Evolutionary conservation across 73 alveolate genomes (phyloP).

Genomic region (Blepharisma stoltei): DNA sequence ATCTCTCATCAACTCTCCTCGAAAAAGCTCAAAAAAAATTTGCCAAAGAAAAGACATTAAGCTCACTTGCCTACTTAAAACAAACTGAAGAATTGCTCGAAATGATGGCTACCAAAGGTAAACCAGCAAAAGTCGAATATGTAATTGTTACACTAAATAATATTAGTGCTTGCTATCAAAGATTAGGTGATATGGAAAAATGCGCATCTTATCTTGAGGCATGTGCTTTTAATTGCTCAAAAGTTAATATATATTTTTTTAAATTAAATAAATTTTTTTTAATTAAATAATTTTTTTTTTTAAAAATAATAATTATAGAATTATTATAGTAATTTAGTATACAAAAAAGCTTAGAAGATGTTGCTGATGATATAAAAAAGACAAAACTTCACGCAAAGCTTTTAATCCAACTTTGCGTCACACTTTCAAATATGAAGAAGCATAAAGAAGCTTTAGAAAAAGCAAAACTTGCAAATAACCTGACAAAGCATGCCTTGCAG

Average conservation of each 20-base stretch:
- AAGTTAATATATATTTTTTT: too few relatives aligned
- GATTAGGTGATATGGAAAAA: conserved; percentile 24
- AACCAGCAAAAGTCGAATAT: not conserved
- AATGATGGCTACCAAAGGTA: conserved; percentile 15
- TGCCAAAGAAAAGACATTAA: conserved; percentile 6
- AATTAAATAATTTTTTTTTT: too few relatives aligned
- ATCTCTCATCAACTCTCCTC: conserved; percentile 8
- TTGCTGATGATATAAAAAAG: conserved; percentile 7
- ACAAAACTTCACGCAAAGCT: not conserved
- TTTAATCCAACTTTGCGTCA: conserved; percentile 1
- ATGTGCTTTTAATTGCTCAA: not conserved
- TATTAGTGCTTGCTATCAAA: conserved; percentile 21
- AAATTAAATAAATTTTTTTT: too few relatives aligned
- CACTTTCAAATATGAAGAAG: conserved; percentile 1
- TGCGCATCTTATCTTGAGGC: conserved; percentile 11
- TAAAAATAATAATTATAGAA: too few relatives aligned
- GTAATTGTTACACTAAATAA: not conserved
- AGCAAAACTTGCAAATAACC: conserved; percentile 11
- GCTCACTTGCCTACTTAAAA: conserved; percentile 21
- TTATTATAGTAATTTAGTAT: too few relatives aligned
- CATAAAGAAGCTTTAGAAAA: conserved; percentile 25
- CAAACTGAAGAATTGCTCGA: conserved; percentile 21
- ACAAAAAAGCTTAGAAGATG: not conserved
- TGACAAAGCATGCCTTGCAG: not conserved
- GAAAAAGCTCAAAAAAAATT: conserved; percentile 14